These are phyloP conservation scores for Aspergillus kassunensis DNA, from an alignment of 495 filamentous ascomycete species.

Conservation along the genomic window DNA sequence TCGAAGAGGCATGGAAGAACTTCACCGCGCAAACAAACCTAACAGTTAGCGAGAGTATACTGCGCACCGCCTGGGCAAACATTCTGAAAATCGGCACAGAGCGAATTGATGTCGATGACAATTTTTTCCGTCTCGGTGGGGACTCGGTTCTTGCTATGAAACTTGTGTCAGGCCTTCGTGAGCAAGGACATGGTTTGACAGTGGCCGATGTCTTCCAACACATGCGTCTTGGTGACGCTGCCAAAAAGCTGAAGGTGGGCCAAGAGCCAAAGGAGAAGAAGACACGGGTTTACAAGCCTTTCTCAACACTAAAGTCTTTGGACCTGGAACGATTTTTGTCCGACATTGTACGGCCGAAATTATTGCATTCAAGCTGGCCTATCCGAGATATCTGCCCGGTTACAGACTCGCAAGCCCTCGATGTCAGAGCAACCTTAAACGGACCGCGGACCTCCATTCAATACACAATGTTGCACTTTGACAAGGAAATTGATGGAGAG, in stretches of 20 bases:
- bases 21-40: conserved; percentile 19
- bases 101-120: conserved; percentile 40
- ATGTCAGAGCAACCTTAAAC: conserved; percentile 49
- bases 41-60: conserved; percentile 31
- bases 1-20: conserved; percentile 24
- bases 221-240: conserved; percentile 39
- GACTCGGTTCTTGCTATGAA: conserved; percentile 48
- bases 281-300: conserved; percentile 26
- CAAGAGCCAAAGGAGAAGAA: conserved; percentile 14
- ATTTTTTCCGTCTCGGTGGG: conserved; percentile 46
- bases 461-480: conserved; percentile 42
- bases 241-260: conserved; percentile 27
- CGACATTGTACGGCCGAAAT: conserved; percentile 24
- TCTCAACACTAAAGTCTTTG: conserved; percentile 30
- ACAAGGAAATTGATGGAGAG: conserved; percentile 23
- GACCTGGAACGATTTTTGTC: conserved; percentile 27
- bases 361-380: conserved; percentile 27
- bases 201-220: conserved; percentile 48
- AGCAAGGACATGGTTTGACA: conserved; percentile 29
- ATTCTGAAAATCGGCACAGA: conserved; percentile 34
- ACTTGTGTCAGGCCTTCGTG: conserved; percentile 34
- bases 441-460: conserved; percentile 41
- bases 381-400: conserved; percentile 32
- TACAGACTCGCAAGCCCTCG: conserved; percentile 42
- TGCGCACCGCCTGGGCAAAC: conserved; percentile 44